Evolutionary conservation across 139 green algal species (phyloP), one percentile per base, ranked within the genome.

Genomic region (Tetraselmis chui): DNA sequence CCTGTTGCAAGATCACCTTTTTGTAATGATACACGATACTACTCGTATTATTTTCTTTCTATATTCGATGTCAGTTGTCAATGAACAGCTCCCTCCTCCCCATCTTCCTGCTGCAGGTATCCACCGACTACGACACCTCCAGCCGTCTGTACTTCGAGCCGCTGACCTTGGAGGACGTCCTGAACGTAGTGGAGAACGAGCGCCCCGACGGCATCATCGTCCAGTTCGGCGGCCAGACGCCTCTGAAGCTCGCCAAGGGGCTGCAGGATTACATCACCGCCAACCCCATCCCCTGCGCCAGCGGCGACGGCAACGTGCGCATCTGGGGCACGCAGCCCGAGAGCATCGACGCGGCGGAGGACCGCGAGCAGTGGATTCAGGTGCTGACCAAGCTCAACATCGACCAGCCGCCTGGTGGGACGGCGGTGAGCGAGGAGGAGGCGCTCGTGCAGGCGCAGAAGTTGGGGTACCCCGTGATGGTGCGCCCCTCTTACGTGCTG

Each of bases 141-240:
- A 94, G 90, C 86, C 92, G 97, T 76, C 94, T 99, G 25, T 99
- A 99, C 93, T 99, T 99, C 82, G 97, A 99, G 92, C 96, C 96
- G 24, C 31, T 88, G 29, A 83, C 84, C 78, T 81, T 96, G 0
- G 93, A 97, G 90, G 96, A 98, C 82, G 96, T 99, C 84, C 88
- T 99, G 28, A 99, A 99, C 84, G 95, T 99, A 26, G 94, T 99
- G 32, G 94, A 98, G 79, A 88, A 86, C 82, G 96, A 99, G 90
- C 86, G 95, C 18, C 96, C 96, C 5, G 95, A 99, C 79, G 97
- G 97, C 85, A 97, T 99, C 90, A 98, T 99, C 77, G 95, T 98
- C 82, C 95, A 98, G 93, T 99, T 99, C 89, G 97, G 97, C 18
- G 97, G 97, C 28, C 97, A 99, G 93, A 99, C 97, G 32, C 97